These are phyloP conservation scores for Aspergillus biplanus DNA, from an alignment of 495 filamentous ascomycete genomes.

Conservation along the genomic window DNA sequence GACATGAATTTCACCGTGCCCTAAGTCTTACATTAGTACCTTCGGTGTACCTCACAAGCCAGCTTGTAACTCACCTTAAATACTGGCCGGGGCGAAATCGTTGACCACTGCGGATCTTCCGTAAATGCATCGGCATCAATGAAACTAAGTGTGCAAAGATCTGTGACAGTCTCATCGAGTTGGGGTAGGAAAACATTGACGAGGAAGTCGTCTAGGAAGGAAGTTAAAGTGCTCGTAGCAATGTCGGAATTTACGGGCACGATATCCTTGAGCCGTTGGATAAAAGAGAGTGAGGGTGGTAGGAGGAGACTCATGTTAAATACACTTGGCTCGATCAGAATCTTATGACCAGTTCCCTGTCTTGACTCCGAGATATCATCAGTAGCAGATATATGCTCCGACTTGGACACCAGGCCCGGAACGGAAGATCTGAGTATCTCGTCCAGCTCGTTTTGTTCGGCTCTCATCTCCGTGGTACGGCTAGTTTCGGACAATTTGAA, in stretches of 20 bases:
- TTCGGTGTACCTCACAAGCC: not conserved
- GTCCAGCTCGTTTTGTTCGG: conserved; percentile 88
- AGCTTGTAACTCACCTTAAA: conserved; percentile 62
- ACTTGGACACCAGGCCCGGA: conserved; percentile 85
- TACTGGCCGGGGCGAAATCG: conserved; percentile 77
- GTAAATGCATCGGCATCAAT: conserved; percentile 87
- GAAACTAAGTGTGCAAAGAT: conserved; percentile 80
- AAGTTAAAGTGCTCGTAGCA: conserved; percentile 82
- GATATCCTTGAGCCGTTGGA: conserved; percentile 87
- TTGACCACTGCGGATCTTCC: conserved; percentile 79
- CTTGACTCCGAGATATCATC: conserved; percentile 41
- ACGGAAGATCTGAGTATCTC: conserved; percentile 88
- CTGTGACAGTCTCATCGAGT: conserved; percentile 90
- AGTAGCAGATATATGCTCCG: conserved; percentile 49
- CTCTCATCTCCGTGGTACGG: conserved; percentile 69
- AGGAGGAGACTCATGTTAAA: conserved; percentile 97
- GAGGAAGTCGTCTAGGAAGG: conserved; percentile 97
- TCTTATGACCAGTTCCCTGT: conserved; percentile 71
- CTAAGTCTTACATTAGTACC: conserved; percentile 26
- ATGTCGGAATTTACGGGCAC: conserved; percentile 86
- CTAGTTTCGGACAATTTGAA: conserved; percentile 91
- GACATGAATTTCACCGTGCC: conserved; percentile 88
- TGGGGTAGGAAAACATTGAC: conserved; percentile 98
- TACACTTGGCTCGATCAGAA: conserved; percentile 91
- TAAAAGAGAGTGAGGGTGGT: conserved; percentile 90